Percentiles rank a stretch among this genome's conserved stretches.
Conservation (phyloP, 2,329 filamentous ascomycete genomes). For the Aspergillus cejpii region DNA sequence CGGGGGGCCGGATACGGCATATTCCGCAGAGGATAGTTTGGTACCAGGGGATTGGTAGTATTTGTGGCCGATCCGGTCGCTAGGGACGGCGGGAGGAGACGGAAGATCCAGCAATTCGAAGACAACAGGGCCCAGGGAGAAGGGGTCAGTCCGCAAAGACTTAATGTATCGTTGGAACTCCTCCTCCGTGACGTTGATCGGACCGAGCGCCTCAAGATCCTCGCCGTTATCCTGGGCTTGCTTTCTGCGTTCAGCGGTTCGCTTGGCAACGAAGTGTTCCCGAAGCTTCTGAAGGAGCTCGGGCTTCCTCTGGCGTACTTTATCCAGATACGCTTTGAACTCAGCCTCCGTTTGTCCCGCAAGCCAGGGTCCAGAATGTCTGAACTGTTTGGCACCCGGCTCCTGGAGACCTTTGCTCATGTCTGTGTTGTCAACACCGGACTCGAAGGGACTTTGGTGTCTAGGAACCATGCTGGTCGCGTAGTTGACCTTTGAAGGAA, state of each 20-base stretch:
- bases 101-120: slow-evolving; percentile 53
- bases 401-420: slow-evolving; percentile 29
- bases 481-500: slow-evolving; percentile 36
- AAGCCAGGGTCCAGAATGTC: slow-evolving; percentile 54
- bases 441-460: slow-evolving; percentile 40
- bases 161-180: slow-evolving; percentile 44
- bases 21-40: slow-evolving; percentile 37
- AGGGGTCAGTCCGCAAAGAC: slow-evolving; percentile 38
- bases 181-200: slow-evolving; percentile 36
- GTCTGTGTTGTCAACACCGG: slow-evolving; percentile 41
- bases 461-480: slow-evolving; percentile 22
- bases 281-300: slow-evolving; percentile 35
- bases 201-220: slow-evolving; percentile 26
- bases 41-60: slow-evolving; percentile 34
- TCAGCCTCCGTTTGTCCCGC: slow-evolving; percentile 50
- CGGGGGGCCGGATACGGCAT: slow-evolving; percentile 46
- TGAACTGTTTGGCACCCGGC: slow-evolving; percentile 45
- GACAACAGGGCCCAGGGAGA: slow-evolving; percentile 48
- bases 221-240: slow-evolving; percentile 38
- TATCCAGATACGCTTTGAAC: slow-evolving; percentile 48
- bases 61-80: slow-evolving; percentile 28
- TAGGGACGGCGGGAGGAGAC: slow-evolving; percentile 36
- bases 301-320: slow-evolving; percentile 39
- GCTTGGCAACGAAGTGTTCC: slow-evolving; percentile 29
- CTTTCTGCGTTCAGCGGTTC: slow-evolving; percentile 32